Evolutionary conservation across 305 asterid species (phyloP).

Genomic region (Striga hermonthica): DNA sequence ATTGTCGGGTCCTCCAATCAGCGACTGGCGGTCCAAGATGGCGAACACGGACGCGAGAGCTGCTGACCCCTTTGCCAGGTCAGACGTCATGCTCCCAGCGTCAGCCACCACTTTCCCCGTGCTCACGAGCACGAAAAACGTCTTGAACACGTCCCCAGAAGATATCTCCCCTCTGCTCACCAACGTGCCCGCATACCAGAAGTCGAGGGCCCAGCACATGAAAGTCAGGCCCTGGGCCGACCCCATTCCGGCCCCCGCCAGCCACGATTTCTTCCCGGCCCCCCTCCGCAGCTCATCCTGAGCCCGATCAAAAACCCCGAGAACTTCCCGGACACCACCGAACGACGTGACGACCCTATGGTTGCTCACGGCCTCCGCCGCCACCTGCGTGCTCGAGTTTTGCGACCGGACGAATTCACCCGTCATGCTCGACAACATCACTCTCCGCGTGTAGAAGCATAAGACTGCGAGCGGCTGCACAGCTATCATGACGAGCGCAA

Average conservation of each 20-base stretch:
- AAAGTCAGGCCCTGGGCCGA: conserved; percentile 69
- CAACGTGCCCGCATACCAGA: conserved; percentile 69
- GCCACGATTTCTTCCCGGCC: conserved; percentile 69
- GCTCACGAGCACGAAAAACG: conserved; percentile 74
- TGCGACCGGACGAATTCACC: conserved; percentile 64
- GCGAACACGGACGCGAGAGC: conserved; percentile 56
- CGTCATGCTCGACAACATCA: conserved; percentile 58
- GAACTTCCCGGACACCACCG: conserved; percentile 81
- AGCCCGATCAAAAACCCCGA: conserved; percentile 73
- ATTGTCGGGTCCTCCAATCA: conserved; percentile 37
- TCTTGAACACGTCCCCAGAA: conserved; percentile 74
- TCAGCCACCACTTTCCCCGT: conserved; percentile 85
- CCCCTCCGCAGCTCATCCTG: conserved; percentile 68
- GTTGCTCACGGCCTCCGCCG: conserved; percentile 81
- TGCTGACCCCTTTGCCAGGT: conserved; percentile 74
- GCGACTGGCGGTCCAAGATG: conserved; percentile 66
- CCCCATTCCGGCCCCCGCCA: conserved; percentile 70
- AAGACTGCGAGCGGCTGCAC: conserved; percentile 75
- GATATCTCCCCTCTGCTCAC: conserved; percentile 66
- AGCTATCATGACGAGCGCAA: conserved; percentile 73
- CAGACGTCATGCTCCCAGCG: conserved; percentile 58
- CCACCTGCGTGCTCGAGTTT: conserved; percentile 63
- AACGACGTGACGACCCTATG: conserved; percentile 86
- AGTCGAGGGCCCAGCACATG: conserved; percentile 85
- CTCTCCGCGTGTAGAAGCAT: conserved; percentile 61